A percentile compares a stretch with the other conserved stretches of the same genome.
Conservation (phyloP, 148 eudicot species). For the Vaccinium macrocarpon region DNA sequence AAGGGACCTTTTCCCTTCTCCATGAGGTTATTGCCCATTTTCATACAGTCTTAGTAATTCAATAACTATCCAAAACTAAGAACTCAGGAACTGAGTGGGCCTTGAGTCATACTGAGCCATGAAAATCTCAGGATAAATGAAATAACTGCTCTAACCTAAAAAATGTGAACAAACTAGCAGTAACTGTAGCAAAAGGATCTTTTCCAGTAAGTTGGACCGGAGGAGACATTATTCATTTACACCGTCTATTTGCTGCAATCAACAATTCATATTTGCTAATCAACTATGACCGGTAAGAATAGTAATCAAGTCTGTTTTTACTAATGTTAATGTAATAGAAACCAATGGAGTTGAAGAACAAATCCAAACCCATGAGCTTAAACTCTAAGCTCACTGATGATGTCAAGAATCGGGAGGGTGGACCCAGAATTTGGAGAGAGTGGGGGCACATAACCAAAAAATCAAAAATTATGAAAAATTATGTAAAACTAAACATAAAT, state of each 20-base stretch:
- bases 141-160: not conserved
- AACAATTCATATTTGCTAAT: too few relatives aligned
- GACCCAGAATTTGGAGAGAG: too few relatives aligned
- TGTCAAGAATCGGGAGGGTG: not conserved
- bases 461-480: too few relatives aligned
- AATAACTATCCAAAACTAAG: not conserved
- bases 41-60: not conserved
- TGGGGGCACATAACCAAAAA: too few relatives aligned
- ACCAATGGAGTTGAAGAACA: not conserved
- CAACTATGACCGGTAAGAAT: too few relatives aligned
- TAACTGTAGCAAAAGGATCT: not conserved
- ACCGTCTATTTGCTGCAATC: not conserved
- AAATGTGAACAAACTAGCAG: not conserved
- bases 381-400: not conserved
- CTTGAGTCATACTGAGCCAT: not conserved
- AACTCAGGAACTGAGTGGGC: not conserved
- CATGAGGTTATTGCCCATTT: not conserved
- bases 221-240: too few relatives aligned
- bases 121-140: not conserved
- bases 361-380: not conserved
- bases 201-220: too few relatives aligned
- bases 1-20: not conserved
- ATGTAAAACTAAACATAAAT: too few relatives aligned
- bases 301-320: not conserved
- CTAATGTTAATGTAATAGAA: not conserved